Evolutionary conservation across 163 green algal species (phyloP).

Genomic region (Chlorella variabilis): DNA sequence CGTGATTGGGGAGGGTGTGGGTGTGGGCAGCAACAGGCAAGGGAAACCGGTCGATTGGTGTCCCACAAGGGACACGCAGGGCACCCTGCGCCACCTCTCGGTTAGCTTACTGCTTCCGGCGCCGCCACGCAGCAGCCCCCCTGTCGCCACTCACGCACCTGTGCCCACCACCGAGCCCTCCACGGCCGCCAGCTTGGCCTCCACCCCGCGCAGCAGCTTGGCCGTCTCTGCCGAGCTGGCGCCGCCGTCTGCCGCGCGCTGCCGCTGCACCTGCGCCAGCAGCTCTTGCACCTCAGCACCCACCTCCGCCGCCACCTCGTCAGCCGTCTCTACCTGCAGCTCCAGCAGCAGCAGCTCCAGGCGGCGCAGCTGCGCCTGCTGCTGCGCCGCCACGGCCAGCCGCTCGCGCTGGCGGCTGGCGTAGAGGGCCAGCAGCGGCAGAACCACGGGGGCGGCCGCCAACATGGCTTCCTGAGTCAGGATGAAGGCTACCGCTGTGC

Average conservation of each 20-base stretch:
- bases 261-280: conserved; percentile 19
- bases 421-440: conserved; percentile 59
- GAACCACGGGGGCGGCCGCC: conserved; percentile 37
- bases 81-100: too few species aligned
- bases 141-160: conserved; percentile 44
- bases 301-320: conserved; percentile 44
- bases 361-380: background rate
- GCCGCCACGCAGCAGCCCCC: conserved; percentile 7
- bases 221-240: background rate
- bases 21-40: too few species aligned
- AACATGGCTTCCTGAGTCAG: conserved; percentile 58
- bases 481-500: conserved; percentile 50
- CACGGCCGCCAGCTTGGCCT: conserved; percentile 54
- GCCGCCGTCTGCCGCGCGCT: background rate
- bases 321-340: conserved; percentile 23
- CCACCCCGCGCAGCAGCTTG: conserved; percentile 39
- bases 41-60: too few species aligned
- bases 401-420: conserved; percentile 49
- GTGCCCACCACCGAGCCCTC: conserved; percentile 50
- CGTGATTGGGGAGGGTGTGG: background rate
- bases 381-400: background rate
- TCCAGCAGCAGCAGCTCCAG: conserved; percentile 38
- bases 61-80: too few species aligned
- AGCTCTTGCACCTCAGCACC: conserved; percentile 43
- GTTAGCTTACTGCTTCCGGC: too few species aligned